Evolutionary conservation across 1,284 basidiomycete genomes (phyloP), one percentile per base, ranked within the genome.

Genomic region (Tilletia walkeri): DNA sequence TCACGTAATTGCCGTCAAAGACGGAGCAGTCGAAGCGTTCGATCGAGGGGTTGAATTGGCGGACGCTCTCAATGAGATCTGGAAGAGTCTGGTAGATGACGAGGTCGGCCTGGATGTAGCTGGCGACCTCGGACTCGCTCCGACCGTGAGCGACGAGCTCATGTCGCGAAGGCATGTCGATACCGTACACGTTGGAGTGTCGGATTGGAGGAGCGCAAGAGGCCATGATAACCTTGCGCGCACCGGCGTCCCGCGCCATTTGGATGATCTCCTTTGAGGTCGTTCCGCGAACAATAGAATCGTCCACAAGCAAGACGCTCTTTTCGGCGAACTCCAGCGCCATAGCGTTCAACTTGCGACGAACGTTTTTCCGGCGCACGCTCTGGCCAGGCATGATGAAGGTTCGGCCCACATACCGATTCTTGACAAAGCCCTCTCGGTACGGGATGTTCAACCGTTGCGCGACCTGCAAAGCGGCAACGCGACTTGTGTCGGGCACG

Each of bases 231-330:
- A 99, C 94, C 78, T 92, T 93, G 85, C 92, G 94, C n/a, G 96
- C 95, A 18, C 96, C 96, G 6, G 97, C 96, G 80, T 99, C 96
- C 82, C 95, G 94, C 41, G 96, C 96, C 95, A 99, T 99, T 84
- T 98, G 95, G 59, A 99, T 90, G 77, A 99, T 99, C 85, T 99
- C 96, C 84, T 94, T 96, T 16, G 95, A 98, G 0, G 96, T 99
- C 0, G 96, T 99, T 14, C 96, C 96, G 61, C 96, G 90, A 10
- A 99, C 96, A 78, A 99, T 99, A 0, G 95, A 98, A 85, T 99
- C 94, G 86, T 99, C 96, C 38, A 99, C 96, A 66, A 99, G 88
- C 65, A 99, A 88, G 6, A 99, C 94, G 76, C 91, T 92, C 87
- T 97, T 98, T 80, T 88, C 89, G 16, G 88, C 88, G 82, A 99